Percentiles rank a stretch among this genome's conserved stretches.
Evolutionary conservation across 2,329 filamentous ascomycete genomes (phyloP).

Genomic region (Hansfordia pulvinata): DNA sequence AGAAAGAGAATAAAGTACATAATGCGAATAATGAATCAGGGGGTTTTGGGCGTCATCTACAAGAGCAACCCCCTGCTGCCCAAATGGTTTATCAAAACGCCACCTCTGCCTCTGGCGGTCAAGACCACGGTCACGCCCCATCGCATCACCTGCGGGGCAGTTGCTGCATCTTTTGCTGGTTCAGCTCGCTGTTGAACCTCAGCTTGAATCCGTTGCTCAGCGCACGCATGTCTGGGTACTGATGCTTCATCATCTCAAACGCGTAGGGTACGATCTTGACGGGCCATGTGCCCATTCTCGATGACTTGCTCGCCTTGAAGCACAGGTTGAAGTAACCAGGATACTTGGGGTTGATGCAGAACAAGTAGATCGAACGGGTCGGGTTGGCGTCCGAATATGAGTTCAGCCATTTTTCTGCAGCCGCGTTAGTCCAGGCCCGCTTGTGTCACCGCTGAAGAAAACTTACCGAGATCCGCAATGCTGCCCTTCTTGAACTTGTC

Average conservation of each 20-base stretch:
- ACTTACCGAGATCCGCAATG: slow-evolving; percentile 72
- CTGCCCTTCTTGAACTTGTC: slow-evolving; percentile 85
- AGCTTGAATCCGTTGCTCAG: slow-evolving; percentile 96
- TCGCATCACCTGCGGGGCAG: slow-evolving; percentile 8
- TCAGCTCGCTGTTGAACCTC: slow-evolving; percentile 53
- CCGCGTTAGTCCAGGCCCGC: slow-evolving; percentile 8
- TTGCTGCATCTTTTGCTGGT: slow-evolving; percentile 45
- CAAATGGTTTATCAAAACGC: too few relatives aligned
- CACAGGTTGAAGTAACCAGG: slow-evolving; percentile 92
- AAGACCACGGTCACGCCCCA: too few relatives aligned
- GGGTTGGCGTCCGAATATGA: slow-evolving; percentile 96
- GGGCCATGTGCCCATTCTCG: slow-evolving; percentile 62
- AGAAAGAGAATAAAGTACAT: too few relatives aligned
- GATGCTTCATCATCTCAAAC: slow-evolving; percentile 77
- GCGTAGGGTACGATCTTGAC: slow-evolving; percentile 89
- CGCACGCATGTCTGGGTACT: slow-evolving; percentile 89
- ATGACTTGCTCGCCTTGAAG: slow-evolving; percentile 79
- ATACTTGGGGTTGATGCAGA: slow-evolving; percentile 85
- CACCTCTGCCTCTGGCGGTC: too few relatives aligned
- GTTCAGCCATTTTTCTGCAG: slow-evolving; percentile 79
- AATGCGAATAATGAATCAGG: too few relatives aligned
- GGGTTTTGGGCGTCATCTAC: too few relatives aligned
- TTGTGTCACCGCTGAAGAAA: not conserved
- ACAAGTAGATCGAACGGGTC: slow-evolving; percentile 82
- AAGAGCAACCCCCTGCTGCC: too few relatives aligned